Conservation (phyloP, 2,329 filamentous ascomycete species). For the Pseudogymnoascus sp. region DNA sequence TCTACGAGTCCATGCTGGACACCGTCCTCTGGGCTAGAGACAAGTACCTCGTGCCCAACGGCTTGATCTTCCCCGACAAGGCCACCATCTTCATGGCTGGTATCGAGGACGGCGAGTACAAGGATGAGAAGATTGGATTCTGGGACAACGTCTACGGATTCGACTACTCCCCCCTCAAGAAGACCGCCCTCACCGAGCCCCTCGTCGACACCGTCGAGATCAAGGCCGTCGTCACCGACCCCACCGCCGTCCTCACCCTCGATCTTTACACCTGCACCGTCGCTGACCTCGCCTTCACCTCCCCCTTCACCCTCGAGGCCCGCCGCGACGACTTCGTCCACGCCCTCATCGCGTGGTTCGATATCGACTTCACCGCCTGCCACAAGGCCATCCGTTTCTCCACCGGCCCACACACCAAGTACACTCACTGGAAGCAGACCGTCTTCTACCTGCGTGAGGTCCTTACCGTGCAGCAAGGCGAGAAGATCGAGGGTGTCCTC, state of each 20-base stretch:
- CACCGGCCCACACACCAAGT: constrained; percentile 95
- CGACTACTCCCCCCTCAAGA: constrained; percentile 89
- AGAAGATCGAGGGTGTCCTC: constrained; percentile 65
- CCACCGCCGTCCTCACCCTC: constrained; percentile 72
- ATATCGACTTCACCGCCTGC: constrained; percentile 96
- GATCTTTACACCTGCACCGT: constrained; percentile 87
- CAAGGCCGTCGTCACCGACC: constrained; percentile 94
- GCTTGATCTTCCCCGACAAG: constrained; percentile 97
- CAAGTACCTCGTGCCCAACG: constrained; percentile 76
- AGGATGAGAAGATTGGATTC: constrained; percentile 99
- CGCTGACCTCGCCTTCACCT: constrained; percentile 74
- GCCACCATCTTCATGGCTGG: constrained; percentile 94
- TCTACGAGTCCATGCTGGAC: constrained; percentile 98
- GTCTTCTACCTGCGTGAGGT: constrained; percentile 96
- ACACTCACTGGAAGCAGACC: constrained; percentile 99
- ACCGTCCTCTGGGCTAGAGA: constrained; percentile 95
- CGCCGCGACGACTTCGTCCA: constrained; percentile 93
- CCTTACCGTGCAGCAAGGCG: constrained; percentile 80
- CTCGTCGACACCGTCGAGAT: constrained; percentile 96
- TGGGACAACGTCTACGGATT: constrained; percentile 99
- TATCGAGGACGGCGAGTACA: constrained; percentile 98
- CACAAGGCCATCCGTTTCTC: constrained; percentile 97
- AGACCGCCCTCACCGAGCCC: constrained; percentile 86
- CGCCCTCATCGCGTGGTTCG: constrained; percentile 96
- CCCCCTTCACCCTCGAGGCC: constrained; percentile 65